Evolutionary conservation across 164 flowering plant species (phyloP), one percentile per base, ranked within the genome.

Genomic region (Aristolochia fimbriata): DNA sequence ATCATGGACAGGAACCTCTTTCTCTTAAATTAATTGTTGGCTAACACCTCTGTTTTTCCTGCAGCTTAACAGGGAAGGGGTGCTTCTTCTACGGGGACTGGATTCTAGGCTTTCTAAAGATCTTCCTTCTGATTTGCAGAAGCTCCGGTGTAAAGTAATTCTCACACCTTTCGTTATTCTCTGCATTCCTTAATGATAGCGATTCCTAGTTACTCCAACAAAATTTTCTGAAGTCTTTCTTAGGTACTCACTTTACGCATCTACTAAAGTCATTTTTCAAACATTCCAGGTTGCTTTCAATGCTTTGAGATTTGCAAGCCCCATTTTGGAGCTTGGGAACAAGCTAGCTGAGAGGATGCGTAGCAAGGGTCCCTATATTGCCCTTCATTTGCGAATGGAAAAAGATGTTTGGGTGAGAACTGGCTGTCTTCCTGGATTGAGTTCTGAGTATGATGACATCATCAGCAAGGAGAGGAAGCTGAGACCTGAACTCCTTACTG

Each of bases 351-450:
- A 81, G 78, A 84, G 99, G 66, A 88, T 93, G 94, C 65, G 76
- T 59, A 79, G 76, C 76, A 83, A 85, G 69, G 99, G 99, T 41
- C 97, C 91, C 0, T 93, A 84, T 62, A 68, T 93, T 63, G 96
- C 97, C 25, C 96, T 93, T 69, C 99, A 93, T 79, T 71, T 93
- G n/a, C 78, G 99, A 58, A 72, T 93, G 91, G 98, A 93, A 68
- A 87, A 89, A 73, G 98, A 93, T 72, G 98, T 93, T 1, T 93
- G 98, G 98, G 93, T 93, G 63, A 86, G 98, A 61, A 93, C 99
- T 1, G 99, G 99, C 7, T 93, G 99, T 61, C 87, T 84, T 64
- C 97, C 97, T 30, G 97, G 99, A 56, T 63, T 90, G 63, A 90
- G 77, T 67, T 83, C 22, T 22, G 79, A 88, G 53, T 85, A 76